phyloP scores from a whole-genome alignment of 2,329 filamentous ascomycete genomes.

The Fusarium sp. region DNA sequence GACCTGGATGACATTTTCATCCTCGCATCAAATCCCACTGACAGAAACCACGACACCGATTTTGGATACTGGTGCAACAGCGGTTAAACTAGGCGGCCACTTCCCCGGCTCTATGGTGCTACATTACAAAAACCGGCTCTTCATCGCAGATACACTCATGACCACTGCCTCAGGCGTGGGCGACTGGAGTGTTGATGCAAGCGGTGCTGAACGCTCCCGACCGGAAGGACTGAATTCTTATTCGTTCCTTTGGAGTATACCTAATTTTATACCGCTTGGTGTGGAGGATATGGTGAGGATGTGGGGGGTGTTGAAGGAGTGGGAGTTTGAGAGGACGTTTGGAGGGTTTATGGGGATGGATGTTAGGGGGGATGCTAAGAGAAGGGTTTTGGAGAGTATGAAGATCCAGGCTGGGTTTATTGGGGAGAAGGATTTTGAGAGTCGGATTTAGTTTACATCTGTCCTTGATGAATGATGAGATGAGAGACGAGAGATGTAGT shows the following conservation, averaged over 20 bases:
- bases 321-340: constrained; percentile 74
- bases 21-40: constrained; percentile 61
- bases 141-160: constrained; percentile 82
- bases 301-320: constrained; percentile 73
- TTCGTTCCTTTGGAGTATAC: constrained; percentile 82
- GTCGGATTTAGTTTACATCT: constrained; percentile 10
- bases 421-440: constrained; percentile 56
- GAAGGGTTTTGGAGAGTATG: constrained; percentile 78
- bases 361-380: constrained; percentile 69
- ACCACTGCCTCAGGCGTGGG: constrained; percentile 71
- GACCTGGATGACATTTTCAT: constrained; percentile 68
- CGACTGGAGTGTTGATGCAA: constrained; percentile 57
- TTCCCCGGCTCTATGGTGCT: constrained; percentile 80
- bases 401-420: constrained; percentile 73
- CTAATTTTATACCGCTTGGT: constrained; percentile 78
- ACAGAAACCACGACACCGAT: constrained; percentile 55
- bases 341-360: constrained; percentile 75
- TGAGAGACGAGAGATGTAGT: not conserved
- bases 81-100: constrained; percentile 81
- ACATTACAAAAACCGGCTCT: constrained; percentile 70
- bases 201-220: constrained; percentile 51
- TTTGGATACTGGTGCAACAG: constrained; percentile 63
- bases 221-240: constrained; percentile 66
- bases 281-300: constrained; percentile 73
- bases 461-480: not conserved